Conservation (phyloP, 1,139 yeast species). For the Diutina sp. region DNA sequence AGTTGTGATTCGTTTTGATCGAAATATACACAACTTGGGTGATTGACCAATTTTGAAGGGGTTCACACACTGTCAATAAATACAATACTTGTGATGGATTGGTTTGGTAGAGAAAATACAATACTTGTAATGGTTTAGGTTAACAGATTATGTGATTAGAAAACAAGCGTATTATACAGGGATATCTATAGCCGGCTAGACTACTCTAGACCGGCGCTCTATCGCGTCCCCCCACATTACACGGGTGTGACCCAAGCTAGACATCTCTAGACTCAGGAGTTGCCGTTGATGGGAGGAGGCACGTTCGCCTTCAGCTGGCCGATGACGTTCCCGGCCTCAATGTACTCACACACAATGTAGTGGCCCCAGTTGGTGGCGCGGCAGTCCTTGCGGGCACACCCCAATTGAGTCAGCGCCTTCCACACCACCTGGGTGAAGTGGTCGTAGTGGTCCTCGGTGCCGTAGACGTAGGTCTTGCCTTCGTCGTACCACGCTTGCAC, state of each 20-base stretch:
- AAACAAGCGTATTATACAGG: neutral
- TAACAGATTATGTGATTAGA: too few species aligned
- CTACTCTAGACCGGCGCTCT: neutral
- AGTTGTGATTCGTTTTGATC: too few species aligned
- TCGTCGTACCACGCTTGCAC: slow-evolving; percentile 41
- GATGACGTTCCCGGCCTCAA: slow-evolving; percentile 37
- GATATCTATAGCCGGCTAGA: neutral
- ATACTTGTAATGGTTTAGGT: too few species aligned
- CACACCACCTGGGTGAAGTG: slow-evolving; percentile 3
- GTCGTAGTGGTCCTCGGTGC: slow-evolving; percentile 8
- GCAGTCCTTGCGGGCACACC: slow-evolving; percentile 22
- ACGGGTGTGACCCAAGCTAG: neutral
- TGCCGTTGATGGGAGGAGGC: slow-evolving; percentile 5
- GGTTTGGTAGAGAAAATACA: too few species aligned
- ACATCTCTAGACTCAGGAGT: neutral
- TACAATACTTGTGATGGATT: too few species aligned
- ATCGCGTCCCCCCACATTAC: neutral
- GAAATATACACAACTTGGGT: too few species aligned
- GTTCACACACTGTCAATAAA: too few species aligned
- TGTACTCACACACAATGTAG: slow-evolving; percentile 41
- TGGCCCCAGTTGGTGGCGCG: slow-evolving; percentile 30
- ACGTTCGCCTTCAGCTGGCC: slow-evolving; percentile 43
- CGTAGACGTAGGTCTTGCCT: slow-evolving; percentile 10
- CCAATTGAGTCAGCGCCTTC: slow-evolving; percentile 2
- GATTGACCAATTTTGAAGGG: too few species aligned